These are phyloP conservation scores for Trichoderma sp. DNA, from an alignment of 2,329 filamentous ascomycete genomes.

Conservation along the genomic window DNA sequence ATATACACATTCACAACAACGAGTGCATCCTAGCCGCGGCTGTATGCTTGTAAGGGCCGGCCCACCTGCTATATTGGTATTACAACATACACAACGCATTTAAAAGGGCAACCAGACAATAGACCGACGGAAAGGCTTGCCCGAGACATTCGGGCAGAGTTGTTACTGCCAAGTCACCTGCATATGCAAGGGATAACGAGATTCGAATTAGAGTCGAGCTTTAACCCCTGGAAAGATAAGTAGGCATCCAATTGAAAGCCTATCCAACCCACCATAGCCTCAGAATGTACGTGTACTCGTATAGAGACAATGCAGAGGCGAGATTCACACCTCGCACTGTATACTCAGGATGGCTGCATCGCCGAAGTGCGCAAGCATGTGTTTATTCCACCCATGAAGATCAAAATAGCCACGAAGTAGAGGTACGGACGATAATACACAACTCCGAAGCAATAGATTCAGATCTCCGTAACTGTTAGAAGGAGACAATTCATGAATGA, in stretches of 20 bases:
- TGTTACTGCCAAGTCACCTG: neutral
- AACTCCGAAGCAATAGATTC: too few species aligned
- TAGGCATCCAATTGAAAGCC: neutral
- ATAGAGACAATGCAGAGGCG: neutral
- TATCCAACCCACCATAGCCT: neutral
- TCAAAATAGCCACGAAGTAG: neutral
- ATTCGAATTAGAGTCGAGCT: neutral
- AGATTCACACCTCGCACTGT: neutral
- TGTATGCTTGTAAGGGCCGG: neutral
- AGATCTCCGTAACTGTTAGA: too few species aligned
- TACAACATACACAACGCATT: neutral
- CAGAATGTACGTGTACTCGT: neutral
- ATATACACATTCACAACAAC: neutral
- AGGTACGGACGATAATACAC: neutral
- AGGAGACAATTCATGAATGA: too few species aligned
- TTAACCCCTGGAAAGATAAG: neutral
- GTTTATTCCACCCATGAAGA: neutral
- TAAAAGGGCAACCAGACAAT: neutral
- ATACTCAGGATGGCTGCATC: neutral
- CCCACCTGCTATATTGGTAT: neutral
- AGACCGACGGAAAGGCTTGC: neutral
- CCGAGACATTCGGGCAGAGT: too few species aligned
- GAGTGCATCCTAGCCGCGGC: neutral
- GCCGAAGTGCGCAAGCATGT: neutral
- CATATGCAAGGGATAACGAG: neutral